Conservation (phyloP, 73 alveolate genomes). For the Vitrella brassicaformis region DNA sequence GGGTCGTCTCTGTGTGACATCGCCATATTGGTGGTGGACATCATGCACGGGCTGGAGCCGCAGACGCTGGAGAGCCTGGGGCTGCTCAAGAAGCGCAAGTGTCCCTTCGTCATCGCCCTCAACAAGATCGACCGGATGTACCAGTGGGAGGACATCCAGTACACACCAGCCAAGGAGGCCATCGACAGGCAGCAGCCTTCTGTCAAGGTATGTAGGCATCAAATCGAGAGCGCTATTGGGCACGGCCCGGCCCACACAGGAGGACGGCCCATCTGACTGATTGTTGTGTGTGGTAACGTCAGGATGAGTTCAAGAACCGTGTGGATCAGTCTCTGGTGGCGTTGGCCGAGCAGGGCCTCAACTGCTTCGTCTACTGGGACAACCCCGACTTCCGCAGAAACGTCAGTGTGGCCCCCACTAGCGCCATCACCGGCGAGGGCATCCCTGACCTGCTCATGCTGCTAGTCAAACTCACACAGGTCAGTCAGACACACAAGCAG, state of each 20-base stretch:
- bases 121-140: constrained; percentile 92
- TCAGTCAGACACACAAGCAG: no score
- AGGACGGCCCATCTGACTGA: no score
- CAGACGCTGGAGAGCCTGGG: constrained; percentile 92
- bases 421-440: constrained; percentile 99
- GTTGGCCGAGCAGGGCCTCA: constrained; percentile 82
- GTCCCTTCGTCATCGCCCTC: constrained; percentile 94
- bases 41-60: constrained; percentile 93
- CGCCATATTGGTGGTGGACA: constrained; percentile 94
- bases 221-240: no score
- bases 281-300: no score
- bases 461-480: constrained; percentile 71
- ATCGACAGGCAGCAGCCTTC: no score
- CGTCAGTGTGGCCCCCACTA: constrained; percentile 90
- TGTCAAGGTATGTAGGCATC: no score
- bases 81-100: constrained; percentile 74
- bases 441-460: constrained; percentile 93
- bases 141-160: constrained; percentile 81
- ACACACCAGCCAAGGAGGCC: no score
- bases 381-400: constrained; percentile 75
- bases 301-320: constrained; percentile 21
- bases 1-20: constrained; percentile 97
- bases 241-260: no score
- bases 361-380: constrained; percentile 85
- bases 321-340: constrained; percentile 46